These are phyloP conservation scores for Botryotinia narcissicola DNA, from an alignment of 2,329 filamentous ascomycete genomes.

Conservation along the genomic window DNA sequence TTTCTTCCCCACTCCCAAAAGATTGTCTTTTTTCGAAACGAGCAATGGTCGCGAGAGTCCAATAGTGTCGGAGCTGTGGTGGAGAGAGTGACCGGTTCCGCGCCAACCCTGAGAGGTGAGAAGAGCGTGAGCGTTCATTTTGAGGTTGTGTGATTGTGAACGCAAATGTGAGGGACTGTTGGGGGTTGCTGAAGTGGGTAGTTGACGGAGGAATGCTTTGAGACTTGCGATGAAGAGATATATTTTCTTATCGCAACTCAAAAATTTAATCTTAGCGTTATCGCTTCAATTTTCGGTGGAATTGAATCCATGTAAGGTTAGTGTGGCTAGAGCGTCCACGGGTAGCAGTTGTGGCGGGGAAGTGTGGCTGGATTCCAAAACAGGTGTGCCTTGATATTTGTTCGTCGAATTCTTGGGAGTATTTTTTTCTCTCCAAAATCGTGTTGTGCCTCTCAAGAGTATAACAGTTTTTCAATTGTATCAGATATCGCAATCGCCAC, in stretches of 20 bases:
- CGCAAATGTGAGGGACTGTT: background rate
- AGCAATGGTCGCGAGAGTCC: constrained; percentile 83
- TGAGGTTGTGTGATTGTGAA: constrained; percentile 5
- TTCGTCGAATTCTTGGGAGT: background rate
- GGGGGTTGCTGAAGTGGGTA: background rate
- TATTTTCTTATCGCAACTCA: constrained; percentile 19
- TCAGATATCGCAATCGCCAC: background rate
- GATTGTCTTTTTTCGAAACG: constrained; percentile 78
- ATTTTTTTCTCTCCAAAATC: background rate
- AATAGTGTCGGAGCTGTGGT: constrained; percentile 66
- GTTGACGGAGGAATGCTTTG: background rate
- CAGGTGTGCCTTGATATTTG: background rate
- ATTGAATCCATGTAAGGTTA: background rate
- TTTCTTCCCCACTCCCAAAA: constrained; percentile 77
- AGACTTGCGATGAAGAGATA: constrained; percentile 13
- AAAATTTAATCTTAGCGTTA: constrained; percentile 20
- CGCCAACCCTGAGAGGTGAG: constrained; percentile 87
- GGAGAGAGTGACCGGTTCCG: constrained; percentile 83
- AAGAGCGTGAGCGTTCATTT: constrained; percentile 81
- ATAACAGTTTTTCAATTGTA: background rate
- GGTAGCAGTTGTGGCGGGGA: background rate
- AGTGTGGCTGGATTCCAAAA: background rate
- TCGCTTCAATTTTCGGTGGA: background rate
- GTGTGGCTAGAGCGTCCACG: background rate
- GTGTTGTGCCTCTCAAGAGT: background rate